Evolutionary conservation across 2,329 filamentous ascomycete species (phyloP), one percentile per base, ranked within the genome.

Genomic region (Fusarium chaquense): DNA sequence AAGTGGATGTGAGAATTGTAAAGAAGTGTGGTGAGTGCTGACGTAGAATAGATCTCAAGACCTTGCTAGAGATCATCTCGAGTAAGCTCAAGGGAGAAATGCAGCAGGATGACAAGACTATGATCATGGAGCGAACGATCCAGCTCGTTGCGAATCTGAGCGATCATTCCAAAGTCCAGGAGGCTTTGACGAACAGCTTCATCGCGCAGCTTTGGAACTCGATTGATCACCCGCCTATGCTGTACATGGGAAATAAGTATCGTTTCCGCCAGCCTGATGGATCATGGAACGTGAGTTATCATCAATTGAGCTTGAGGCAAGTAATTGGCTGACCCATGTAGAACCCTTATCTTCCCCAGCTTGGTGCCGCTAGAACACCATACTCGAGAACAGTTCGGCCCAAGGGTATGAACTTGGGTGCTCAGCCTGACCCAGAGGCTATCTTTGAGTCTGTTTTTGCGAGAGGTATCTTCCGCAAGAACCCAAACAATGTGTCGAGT

Each of bases 121-220:
- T 93, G 84, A 82, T 93, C 45, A 92, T 93, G 88, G 91, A 93
- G 78, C 84, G 87, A 10, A 84, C 91, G 7, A 93, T 93, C 64
- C 87, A 90, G 81, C 83, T 93, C 18, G 90, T 93, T 7, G 85
- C 89, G 15, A 86, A 85, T 33, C 82, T 93, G 35, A 90, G 90
- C 1, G 80, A 85, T 51, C 82, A 85, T 57, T 93, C 91, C 2
- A 86, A 86, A 71, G 83, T 86, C 28, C 84, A 91, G 12, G 82
- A 85, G 43, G 81, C 89, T 53, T 81, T 94, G 49, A 93, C 91
- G 11, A 89, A 91, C 72, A 78, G 80, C 46, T 91, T 94, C 73
- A 84, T 94, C 52, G 85, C 87, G 53, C 84, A 90, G 77, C 84
- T 94, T 0, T 94, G 91, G 91, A 83, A 89, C 71, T 88, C 87